Percentiles rank a stretch among this genome's conserved stretches.
These are phyloP conservation scores for Bidens hawaiensis DNA, from an alignment of 140 eudicot species.

Conservation along the genomic window DNA sequence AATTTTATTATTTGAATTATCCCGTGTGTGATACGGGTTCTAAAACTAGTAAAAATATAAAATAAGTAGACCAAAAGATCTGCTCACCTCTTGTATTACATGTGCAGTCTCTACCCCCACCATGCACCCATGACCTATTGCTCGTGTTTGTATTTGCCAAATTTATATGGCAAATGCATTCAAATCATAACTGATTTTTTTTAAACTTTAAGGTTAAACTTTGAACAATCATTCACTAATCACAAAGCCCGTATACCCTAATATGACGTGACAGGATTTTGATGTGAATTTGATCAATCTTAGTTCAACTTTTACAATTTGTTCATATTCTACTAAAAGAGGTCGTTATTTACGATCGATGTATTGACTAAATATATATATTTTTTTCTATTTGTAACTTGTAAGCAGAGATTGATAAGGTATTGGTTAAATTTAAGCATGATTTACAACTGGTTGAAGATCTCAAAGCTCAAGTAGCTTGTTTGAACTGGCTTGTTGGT, in stretches of 20 bases:
- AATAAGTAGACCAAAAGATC: background rate
- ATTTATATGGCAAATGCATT: slow-evolving; percentile 9
- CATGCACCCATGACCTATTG: slow-evolving; percentile 17
- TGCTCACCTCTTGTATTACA: slow-evolving; percentile 1
- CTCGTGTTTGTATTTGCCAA: slow-evolving; percentile 18
- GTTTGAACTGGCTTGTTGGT: no score
- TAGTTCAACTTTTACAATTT: background rate
- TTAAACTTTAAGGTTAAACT: slow-evolving; percentile 1
- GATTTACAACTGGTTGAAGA: background rate
- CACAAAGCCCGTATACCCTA: background rate
- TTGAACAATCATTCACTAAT: background rate
- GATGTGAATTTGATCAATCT: slow-evolving; percentile 11
- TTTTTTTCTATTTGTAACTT: no score
- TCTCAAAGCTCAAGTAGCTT: no score
- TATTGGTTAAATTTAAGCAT: background rate
- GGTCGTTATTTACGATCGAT: no score
- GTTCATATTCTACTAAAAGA: slow-evolving; percentile 16
- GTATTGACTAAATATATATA: no score
- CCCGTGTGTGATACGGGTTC: no score
- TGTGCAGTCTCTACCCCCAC: slow-evolving; percentile 20
- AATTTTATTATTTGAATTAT: no score
- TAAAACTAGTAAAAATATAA: no score
- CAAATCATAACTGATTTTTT: slow-evolving; percentile 5
- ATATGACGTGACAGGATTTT: slow-evolving; percentile 16
- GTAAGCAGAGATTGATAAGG: no score